Base-by-base conservation (phyloP, 2,329 filamentous ascomycete genomes). In the Aspergillus spinulosporus region DNA sequence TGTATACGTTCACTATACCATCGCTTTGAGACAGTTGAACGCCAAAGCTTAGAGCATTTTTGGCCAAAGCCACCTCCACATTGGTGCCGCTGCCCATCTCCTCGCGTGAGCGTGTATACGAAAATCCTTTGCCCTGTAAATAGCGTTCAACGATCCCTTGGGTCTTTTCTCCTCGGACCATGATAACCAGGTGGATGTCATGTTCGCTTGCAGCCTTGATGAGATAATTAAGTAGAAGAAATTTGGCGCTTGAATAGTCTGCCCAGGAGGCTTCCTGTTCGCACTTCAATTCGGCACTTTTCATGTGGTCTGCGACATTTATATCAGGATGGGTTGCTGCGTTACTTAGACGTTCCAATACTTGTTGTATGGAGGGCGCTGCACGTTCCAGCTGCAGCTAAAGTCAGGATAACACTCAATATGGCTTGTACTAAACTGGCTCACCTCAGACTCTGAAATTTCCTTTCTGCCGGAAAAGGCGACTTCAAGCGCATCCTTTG, bases 241-340 rank as follows among this genome's bases (percentile, higher is more conserved):
- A 79, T 59, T 79, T 79, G 7, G 76, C 70, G 48, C 77, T 78
- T 5, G 74, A 76, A 59, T 78, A 78, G 53, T 79, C 76, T 4
- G 75, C 76, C 73, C 76, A 79, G 3, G 72, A 65, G 4, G 76
- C 73, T 57, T 77, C 71, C 53, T 73, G 70, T 44, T 66, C 60
- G 5, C 72, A 62, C 36, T 74, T 68, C 2, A 68, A 61, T 9
- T 71, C 64, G 7, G 68, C 62, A 12, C 66, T 67, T 47, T 67
- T 70, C n/a, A 75, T 64, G 51, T 75, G 71, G 7, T 72, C 68
- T 1, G 68, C 63, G 5, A 77, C 69, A 54, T 77, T 78, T 36
- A 79, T 61, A 59, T 79, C 77, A 15, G 76, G 72, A 55, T 79
- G 77, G 2, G 73, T 75, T 2, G 72, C 64, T 14, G 76, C 73